Evolutionary conservation across 768 basidiomycete genomes (phyloP).

Genomic region (Leccinum rimulosum): DNA sequence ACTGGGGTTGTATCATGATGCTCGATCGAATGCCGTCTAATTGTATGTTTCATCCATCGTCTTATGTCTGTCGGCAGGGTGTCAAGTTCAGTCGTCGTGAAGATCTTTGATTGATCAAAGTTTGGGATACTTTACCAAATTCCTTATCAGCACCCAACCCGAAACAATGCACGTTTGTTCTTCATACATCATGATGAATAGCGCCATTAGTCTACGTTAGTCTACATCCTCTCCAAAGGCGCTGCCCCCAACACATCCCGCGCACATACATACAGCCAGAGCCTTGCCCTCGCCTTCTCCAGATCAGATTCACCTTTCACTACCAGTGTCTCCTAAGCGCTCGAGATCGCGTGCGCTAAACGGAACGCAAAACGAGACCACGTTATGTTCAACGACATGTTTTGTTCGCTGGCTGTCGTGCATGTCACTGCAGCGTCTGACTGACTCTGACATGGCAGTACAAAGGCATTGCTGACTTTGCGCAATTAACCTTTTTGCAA

Average conservation of each 20-base stretch:
- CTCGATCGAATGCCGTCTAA: not conserved
- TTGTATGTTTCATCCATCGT: not conserved
- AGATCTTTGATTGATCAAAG: not conserved
- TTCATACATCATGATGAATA: too few species aligned
- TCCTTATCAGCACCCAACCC: too few species aligned
- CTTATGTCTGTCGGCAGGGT: not conserved
- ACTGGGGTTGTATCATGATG: not conserved
- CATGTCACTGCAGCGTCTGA: too few species aligned
- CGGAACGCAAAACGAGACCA: conserved; percentile 73
- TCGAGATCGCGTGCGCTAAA: conserved; percentile 83
- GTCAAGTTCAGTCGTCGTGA: not conserved
- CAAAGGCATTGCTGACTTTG: too few species aligned
- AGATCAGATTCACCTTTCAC: conserved; percentile 80
- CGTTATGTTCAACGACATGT: too few species aligned
- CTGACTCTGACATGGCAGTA: too few species aligned
- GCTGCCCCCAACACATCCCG: conserved; percentile 83
- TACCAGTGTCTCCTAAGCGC: conserved; percentile 87
- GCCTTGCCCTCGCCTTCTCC: conserved; percentile 75
- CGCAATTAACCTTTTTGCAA: too few species aligned
- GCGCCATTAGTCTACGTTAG: not conserved
- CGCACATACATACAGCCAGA: conserved; percentile 88
- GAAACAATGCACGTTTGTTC: too few species aligned
- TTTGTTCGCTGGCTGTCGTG: too few species aligned
- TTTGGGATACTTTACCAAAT: too few species aligned
- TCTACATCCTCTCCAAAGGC: conserved; percentile 90